Conservation (phyloP, 2,329 filamentous ascomycete genomes). For the Diaporthe caulivora region DNA sequence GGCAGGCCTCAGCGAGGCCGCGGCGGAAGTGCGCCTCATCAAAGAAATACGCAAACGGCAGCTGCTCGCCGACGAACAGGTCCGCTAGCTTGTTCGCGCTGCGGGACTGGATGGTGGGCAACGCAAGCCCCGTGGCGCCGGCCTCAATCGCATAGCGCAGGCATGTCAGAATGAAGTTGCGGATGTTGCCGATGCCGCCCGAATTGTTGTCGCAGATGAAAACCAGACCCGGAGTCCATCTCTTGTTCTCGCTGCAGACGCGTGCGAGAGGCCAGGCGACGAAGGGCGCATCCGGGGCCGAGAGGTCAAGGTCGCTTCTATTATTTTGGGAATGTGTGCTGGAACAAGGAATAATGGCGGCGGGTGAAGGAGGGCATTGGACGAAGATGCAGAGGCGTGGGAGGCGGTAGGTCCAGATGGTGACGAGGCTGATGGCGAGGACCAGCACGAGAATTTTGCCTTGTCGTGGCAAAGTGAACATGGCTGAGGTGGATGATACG, state of each 20-base stretch:
- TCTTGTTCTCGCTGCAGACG: slow-evolving; percentile 55
- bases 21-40: slow-evolving; percentile 58
- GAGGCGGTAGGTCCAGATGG: slow-evolving; percentile 45
- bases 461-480: slow-evolving; percentile 38
- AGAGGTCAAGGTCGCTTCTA: slow-evolving; percentile 50
- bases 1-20: slow-evolving; percentile 53
- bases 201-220: slow-evolving; percentile 65
- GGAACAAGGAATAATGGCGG: neutral
- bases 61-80: slow-evolving; percentile 53
- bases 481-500: neutral
- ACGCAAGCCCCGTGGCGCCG: slow-evolving; percentile 58
- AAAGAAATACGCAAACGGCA: slow-evolving; percentile 60
- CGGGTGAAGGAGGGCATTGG: slow-evolving; percentile 26
- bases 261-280: slow-evolving; percentile 59
- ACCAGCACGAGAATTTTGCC: slow-evolving; percentile 42
- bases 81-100: slow-evolving; percentile 56
- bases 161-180: slow-evolving; percentile 64
- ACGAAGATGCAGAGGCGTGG: slow-evolving; percentile 44
- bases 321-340: neutral
- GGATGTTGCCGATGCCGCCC: slow-evolving; percentile 63
- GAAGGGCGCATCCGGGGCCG: slow-evolving; percentile 55
- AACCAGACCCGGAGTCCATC: slow-evolving; percentile 57
- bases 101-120: slow-evolving; percentile 60
- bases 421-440: slow-evolving; percentile 43
- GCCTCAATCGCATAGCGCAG: slow-evolving; percentile 62